These are phyloP conservation scores for Lagenidium giganteum DNA, from an alignment of 352 stramenopile species.

Conservation along the genomic window DNA sequence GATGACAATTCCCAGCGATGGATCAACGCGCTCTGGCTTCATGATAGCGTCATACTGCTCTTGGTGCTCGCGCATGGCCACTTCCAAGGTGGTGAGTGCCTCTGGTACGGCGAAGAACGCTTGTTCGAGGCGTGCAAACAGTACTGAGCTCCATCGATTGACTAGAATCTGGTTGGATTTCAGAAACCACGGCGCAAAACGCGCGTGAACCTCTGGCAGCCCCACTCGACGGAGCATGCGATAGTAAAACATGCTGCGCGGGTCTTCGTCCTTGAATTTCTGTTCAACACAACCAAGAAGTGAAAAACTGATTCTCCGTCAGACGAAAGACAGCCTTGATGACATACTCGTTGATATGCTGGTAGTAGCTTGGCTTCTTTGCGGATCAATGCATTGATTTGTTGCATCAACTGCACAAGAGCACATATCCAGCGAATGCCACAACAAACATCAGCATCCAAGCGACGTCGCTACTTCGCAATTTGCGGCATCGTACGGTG, in stretches of 20 bases:
- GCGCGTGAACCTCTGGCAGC: slow-evolving; percentile 62
- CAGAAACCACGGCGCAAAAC: slow-evolving; percentile 74
- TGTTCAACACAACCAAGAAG: slow-evolving; percentile 10
- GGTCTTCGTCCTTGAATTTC: slow-evolving; percentile 62
- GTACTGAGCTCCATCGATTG: slow-evolving; percentile 59
- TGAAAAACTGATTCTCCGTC: not conserved
- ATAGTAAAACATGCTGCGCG: slow-evolving; percentile 70
- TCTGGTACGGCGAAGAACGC: slow-evolving; percentile 53
- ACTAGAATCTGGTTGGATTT: slow-evolving; percentile 69
- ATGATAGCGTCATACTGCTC: slow-evolving; percentile 35
- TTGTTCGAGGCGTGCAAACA: slow-evolving; percentile 61
- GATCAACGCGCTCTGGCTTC: slow-evolving; percentile 8
- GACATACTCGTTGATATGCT: slow-evolving; percentile 46
- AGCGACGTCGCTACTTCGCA: too few relatives aligned
- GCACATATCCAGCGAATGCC: too few relatives aligned
- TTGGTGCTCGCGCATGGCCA: slow-evolving; percentile 52
- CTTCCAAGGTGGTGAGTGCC: slow-evolving; percentile 54
- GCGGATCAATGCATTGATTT: slow-evolving; percentile 57
- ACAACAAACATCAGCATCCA: too few relatives aligned
- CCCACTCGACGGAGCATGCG: slow-evolving; percentile 69
- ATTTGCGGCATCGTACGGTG: too few relatives aligned
- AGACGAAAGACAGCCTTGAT: too few relatives aligned
- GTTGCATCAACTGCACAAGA: slow-evolving; percentile 46
- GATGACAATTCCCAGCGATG: too few relatives aligned
- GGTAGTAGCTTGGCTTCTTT: slow-evolving; percentile 52